Percentiles rank a stretch among this genome's conserved stretches.
These are phyloP conservation scores for Hyphopichia khmerensis DNA, from an alignment of 1,139 yeast species.

Conservation along the genomic window DNA sequence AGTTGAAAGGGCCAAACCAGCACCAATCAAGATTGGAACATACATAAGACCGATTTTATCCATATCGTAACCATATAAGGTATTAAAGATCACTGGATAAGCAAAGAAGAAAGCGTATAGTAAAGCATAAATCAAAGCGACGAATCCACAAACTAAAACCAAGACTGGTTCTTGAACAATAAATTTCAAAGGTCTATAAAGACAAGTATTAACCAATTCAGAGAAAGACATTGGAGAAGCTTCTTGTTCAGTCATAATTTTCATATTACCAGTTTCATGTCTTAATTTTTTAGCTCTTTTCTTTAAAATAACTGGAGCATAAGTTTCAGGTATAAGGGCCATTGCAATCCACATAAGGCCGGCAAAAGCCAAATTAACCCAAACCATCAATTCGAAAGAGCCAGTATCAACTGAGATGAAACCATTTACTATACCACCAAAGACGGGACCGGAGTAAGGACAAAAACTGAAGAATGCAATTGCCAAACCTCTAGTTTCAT, in stretches of 20 bases:
- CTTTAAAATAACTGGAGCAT: slow-evolving; percentile 83
- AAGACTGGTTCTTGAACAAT: slow-evolving; percentile 79
- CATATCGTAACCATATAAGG: slow-evolving; percentile 64
- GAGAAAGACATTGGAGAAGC: slow-evolving; percentile 65
- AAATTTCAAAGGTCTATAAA: slow-evolving; percentile 74
- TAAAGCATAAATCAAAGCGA: slow-evolving; percentile 82
- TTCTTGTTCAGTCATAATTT: slow-evolving; percentile 92
- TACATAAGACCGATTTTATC: slow-evolving; percentile 78
- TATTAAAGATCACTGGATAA: slow-evolving; percentile 70
- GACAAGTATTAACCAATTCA: slow-evolving; percentile 65
- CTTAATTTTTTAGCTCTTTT: slow-evolving; percentile 67
- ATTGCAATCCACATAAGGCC: slow-evolving; percentile 76
- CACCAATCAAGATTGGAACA: slow-evolving; percentile 87
- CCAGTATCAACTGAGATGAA: slow-evolving; percentile 71
- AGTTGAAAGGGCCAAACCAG: slow-evolving; percentile 63
- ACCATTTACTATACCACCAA: slow-evolving; percentile 89
- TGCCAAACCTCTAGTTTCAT: slow-evolving; percentile 81
- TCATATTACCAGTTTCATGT: slow-evolving; percentile 74
- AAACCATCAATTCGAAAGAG: slow-evolving; percentile 68
- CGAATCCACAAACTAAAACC: slow-evolving; percentile 79
- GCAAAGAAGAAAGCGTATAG: slow-evolving; percentile 93
- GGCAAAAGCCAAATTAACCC: slow-evolving; percentile 93
- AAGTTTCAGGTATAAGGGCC: slow-evolving; percentile 77
- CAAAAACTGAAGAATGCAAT: slow-evolving; percentile 90
- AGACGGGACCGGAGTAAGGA: slow-evolving; percentile 89